Conservation (phyloP, 139 green algal species). For the Chlorella ohadii region DNA sequence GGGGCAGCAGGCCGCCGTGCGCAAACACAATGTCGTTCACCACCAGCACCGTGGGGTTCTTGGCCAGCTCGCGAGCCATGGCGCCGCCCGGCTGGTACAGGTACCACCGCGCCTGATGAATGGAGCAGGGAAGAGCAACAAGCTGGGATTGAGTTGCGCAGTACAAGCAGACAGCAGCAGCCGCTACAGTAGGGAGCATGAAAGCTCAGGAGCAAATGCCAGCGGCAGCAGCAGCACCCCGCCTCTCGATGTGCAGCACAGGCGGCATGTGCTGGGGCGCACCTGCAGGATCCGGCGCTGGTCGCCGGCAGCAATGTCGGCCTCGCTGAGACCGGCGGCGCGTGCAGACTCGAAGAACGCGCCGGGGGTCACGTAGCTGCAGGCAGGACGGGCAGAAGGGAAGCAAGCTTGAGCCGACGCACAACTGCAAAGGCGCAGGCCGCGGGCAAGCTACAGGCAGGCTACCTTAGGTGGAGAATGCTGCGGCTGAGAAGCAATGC, state of each 20-base stretch:
- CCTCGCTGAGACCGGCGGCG: conserved; percentile 71
- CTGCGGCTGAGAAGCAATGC: no score
- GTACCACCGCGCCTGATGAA: conserved; percentile 28
- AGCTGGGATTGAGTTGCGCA: no score
- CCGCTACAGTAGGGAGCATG: no score
- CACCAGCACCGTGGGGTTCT: conserved; percentile 91
- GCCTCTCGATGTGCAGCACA: background rate
- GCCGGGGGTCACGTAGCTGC: conserved; percentile 88
- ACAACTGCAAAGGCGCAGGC: background rate
- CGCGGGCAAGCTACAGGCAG: no score
- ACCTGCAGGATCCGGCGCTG: conserved; percentile 55
- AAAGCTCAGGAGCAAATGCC: no score
- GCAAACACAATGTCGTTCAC: conserved; percentile 94
- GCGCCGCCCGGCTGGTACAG: conserved; percentile 85
- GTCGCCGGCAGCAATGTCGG: conserved; percentile 53
- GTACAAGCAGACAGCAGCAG: no score
- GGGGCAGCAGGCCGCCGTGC: conserved; percentile 88
- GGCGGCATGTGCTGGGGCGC: background rate
- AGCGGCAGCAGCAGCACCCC: no score
- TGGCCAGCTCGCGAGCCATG: conserved; percentile 84
- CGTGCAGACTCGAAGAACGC: conserved; percentile 86
- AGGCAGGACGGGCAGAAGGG: background rate
- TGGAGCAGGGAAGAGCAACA: background rate
- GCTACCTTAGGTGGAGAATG: no score
- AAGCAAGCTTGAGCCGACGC: background rate